Percentiles rank a stretch among this genome's conserved stretches.
These are phyloP conservation scores for Eutypella sp. DNA, from an alignment of 2,329 filamentous ascomycete species.

Conservation along the genomic window DNA sequence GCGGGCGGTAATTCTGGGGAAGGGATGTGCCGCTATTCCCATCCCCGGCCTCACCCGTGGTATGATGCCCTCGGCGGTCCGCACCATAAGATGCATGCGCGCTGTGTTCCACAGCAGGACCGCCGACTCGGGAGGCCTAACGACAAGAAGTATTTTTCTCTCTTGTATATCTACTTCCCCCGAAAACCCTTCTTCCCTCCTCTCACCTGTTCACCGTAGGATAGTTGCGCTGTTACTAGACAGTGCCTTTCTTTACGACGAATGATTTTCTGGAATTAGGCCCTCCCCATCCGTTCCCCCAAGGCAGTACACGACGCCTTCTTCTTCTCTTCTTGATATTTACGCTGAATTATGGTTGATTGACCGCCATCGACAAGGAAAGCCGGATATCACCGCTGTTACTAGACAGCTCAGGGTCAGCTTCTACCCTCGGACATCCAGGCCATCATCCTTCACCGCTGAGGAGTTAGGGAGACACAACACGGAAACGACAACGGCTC, in stretches of 20 bases:
- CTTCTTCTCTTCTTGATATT: constrained; percentile 11
- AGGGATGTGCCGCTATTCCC: not conserved
- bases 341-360: constrained; percentile 1
- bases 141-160: not conserved
- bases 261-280: constrained; percentile 1
- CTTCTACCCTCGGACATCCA: not conserved
- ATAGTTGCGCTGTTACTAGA: constrained; percentile 24
- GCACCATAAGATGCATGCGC: too few relatives aligned
- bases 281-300: not conserved
- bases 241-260: constrained; percentile 12
- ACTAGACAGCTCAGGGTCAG: constrained; percentile 25
- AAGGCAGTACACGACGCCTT: constrained; percentile 10
- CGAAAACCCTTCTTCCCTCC: too few relatives aligned
- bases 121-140: not conserved
- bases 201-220: constrained; percentile 1
- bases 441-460: not conserved
- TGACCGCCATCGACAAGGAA: constrained; percentile 4
- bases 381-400: constrained; percentile 23
- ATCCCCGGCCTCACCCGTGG: too few relatives aligned
- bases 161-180: not conserved
- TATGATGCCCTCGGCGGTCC: too few relatives aligned
- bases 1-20: not conserved
- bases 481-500: not conserved
- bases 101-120: not conserved
- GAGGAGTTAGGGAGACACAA: constrained; percentile 1